phyloP scores from a whole-genome alignment of 768 basidiomycete genomes.

The Zangia roseola region DNA sequence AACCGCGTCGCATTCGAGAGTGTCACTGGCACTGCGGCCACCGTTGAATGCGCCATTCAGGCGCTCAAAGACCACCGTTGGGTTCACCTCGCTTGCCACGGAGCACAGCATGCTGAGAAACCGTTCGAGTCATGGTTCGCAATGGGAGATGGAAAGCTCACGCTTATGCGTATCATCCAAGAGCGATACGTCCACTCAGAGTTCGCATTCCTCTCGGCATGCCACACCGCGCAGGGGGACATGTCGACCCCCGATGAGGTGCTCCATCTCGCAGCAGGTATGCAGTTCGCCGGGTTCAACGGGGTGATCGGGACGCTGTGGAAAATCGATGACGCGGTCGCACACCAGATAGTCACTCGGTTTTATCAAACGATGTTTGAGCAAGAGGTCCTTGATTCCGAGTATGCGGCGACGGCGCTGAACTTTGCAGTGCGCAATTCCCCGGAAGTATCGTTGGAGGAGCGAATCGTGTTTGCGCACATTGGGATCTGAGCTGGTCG shows the following conservation, averaged over 20 bases:
- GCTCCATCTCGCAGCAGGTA: not conserved
- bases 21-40: not conserved
- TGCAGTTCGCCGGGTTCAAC: not conserved
- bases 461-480: not conserved
- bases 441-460: too few species aligned
- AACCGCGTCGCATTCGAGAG: not conserved
- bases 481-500: not conserved
- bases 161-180: not conserved
- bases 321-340: not conserved
- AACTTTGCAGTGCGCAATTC: not conserved
- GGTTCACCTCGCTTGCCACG: not conserved
- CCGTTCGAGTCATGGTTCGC: not conserved
- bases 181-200: not conserved
- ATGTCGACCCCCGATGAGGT: not conserved
- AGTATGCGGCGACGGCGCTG: not conserved
- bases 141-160: not conserved
- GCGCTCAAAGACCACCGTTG: not conserved
- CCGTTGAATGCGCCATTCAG: not conserved
- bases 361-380: conserved; percentile 11
- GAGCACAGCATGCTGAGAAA: not conserved
- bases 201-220: not conserved
- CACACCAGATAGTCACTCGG: not conserved
- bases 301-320: not conserved
- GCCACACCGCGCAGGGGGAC: not conserved
- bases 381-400: not conserved